Percentiles rank a stretch among this genome's conserved stretches.
Evolutionary conservation across 768 basidiomycete genomes (phyloP).

Genomic region (Suillus spraguei): DNA sequence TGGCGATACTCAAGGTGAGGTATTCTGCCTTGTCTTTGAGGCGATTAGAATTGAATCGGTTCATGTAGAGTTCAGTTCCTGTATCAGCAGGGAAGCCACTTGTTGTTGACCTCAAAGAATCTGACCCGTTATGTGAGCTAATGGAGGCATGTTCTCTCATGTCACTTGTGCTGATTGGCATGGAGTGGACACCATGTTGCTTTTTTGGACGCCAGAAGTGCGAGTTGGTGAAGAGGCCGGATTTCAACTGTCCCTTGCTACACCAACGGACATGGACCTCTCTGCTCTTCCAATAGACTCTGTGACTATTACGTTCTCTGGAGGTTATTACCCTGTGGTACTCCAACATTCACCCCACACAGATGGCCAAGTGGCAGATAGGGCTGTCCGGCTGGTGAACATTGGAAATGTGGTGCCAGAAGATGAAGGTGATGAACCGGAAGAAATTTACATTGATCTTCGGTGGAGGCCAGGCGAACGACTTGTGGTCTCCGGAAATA

Average conservation of each 20-base stretch:
- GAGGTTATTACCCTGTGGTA: slow-evolving; percentile 48
- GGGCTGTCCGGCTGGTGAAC: slow-evolving; percentile 34
- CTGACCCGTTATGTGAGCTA: slow-evolving; percentile 61
- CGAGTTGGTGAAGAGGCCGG: slow-evolving; percentile 62
- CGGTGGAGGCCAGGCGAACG: slow-evolving; percentile 58
- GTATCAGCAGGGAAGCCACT: slow-evolving; percentile 56
- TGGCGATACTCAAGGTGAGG: slow-evolving; percentile 71
- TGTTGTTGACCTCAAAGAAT: slow-evolving; percentile 63
- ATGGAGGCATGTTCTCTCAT: slow-evolving; percentile 4
- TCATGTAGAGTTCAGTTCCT: slow-evolving; percentile 69
- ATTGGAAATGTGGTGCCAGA: slow-evolving; percentile 51
- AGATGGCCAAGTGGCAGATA: slow-evolving; percentile 16
- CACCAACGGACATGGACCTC: slow-evolving; percentile 51
- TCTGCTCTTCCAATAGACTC: slow-evolving; percentile 62
- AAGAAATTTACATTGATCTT: slow-evolving; percentile 44
- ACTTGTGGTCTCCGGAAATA: slow-evolving; percentile 61
- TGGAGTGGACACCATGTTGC: slow-evolving; percentile 63
- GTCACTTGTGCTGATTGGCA: slow-evolving; percentile 12
- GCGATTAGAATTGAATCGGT: slow-evolving; percentile 3
- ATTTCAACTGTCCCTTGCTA: slow-evolving; percentile 73
- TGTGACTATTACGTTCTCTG: slow-evolving; percentile 61
- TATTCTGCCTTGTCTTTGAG: background rate
- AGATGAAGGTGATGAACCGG: slow-evolving; percentile 14
- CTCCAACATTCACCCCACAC: slow-evolving; percentile 45
- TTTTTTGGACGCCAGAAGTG: slow-evolving; percentile 73